Evolutionary conservation across 306 rosid genomes (phyloP).

Genomic region (Dalbergia oliveri): DNA sequence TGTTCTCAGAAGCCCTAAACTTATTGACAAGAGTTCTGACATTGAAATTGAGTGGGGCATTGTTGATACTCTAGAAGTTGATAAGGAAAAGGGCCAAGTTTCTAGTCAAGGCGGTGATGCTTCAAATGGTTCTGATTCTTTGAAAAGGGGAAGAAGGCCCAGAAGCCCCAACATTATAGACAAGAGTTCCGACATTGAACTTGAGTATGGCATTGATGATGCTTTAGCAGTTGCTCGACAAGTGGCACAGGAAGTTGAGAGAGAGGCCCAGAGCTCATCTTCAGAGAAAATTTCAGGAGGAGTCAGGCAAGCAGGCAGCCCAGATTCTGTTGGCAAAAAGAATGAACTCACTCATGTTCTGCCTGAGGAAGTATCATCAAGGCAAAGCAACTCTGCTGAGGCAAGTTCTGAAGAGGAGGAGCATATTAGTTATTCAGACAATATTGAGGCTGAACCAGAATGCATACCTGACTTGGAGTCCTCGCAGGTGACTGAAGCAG

Average conservation of each 20-base stretch:
- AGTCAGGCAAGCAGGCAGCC: slow-evolving; percentile 64
- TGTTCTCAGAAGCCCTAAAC: slow-evolving; percentile 32
- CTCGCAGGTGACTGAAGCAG: slow-evolving; percentile 74
- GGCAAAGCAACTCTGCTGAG: slow-evolving; percentile 63
- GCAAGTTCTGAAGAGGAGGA: slow-evolving; percentile 57
- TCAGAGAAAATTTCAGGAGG: slow-evolving; percentile 75
- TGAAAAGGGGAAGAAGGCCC: slow-evolving; percentile 34
- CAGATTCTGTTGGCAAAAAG: slow-evolving; percentile 68
- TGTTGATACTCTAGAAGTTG: slow-evolving; percentile 57
- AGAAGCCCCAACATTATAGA: slow-evolving; percentile 38
- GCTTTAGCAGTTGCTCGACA: slow-evolving; percentile 59
- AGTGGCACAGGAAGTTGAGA: slow-evolving; percentile 70
- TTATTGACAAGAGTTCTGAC: slow-evolving; percentile 47
- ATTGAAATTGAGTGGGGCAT: slow-evolving; percentile 52
- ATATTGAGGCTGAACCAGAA: slow-evolving; percentile 53
- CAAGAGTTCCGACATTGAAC: slow-evolving; percentile 51
- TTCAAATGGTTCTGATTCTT: slow-evolving; percentile 46
- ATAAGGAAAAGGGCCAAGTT: slow-evolving; percentile 52
- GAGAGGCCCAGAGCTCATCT: slow-evolving; percentile 82
- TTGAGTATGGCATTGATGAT: slow-evolving; percentile 59
- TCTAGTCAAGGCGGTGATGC: slow-evolving; percentile 25
- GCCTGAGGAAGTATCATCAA: slow-evolving; percentile 60
- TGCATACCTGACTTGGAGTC: slow-evolving; percentile 63
- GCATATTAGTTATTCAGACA: slow-evolving; percentile 47
- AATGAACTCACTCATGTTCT: slow-evolving; percentile 48